Base-by-base conservation (phyloP, 306 rosid genomes). In the Argentina anserina region DNA sequence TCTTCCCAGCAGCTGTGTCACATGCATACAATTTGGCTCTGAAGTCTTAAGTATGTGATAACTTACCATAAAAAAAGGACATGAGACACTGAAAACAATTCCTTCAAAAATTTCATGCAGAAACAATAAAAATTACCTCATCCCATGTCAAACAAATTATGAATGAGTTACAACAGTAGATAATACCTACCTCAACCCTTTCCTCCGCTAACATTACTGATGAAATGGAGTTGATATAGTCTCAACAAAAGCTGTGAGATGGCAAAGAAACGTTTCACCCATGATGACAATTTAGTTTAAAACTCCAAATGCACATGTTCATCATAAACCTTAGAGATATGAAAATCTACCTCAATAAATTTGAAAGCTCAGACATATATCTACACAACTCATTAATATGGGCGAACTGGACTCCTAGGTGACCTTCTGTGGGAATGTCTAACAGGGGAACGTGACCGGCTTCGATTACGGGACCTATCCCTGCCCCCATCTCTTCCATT, bases 221-320 rank as follows among this genome's bases (percentile, higher is more conserved):
- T 82, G 96, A 83, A 85, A 89, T 87, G 90, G 87, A 86, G 97
- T 90, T 78, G 90, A 88, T 80, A 89, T 76, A 82, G 86, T 80
- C 88, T 88, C 96, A 88, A 91, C 86, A 89, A 81, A 82, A 83
- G 95, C 95, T 90, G 91, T 90, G 93, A 86, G 92, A 89, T 87
- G 81, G 86, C 84, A 78, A 80, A 91, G 78, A 75, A 83, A 83
- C 80, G 84, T 75, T 91, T 85, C 82, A 91, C 88, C 97, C 89
- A 71, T 75, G 87, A 82, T 82, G 88, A 93, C 72, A 84, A 81
- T 77, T 74, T 76, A 79, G 81, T 77, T 79, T 73, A 65, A 65
- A 83, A 86, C 93, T 76, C 89, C 82, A 84, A 84, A 88, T 78
- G 71, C 86, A 85, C 86, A 79, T 81, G 82, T 79, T 86, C 82